A percentile compares a stretch with the other conserved stretches of the same genome.
Evolutionary conservation across 306 rosid genomes (phyloP).

Genomic region (Casuarina glauca): DNA sequence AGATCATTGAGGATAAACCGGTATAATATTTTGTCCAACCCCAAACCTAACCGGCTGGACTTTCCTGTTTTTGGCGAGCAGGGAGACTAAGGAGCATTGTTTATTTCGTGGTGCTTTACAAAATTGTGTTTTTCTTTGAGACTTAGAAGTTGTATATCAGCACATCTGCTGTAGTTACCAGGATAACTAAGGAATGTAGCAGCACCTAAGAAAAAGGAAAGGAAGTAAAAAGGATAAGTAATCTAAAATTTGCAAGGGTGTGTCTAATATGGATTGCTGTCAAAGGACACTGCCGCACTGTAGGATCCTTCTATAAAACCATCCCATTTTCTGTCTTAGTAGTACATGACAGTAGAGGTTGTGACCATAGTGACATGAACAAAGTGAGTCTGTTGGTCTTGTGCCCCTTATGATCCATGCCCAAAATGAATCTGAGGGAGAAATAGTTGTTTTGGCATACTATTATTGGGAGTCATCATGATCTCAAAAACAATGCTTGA

Average conservation of each 20-base stretch:
- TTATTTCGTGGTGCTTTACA: not conserved
- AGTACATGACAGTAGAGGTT: not conserved
- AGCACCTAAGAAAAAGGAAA: not conserved
- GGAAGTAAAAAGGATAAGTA: not conserved
- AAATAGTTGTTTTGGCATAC: too few relatives aligned
- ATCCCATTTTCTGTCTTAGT: not conserved
- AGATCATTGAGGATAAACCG: not conserved
- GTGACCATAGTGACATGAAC: not conserved
- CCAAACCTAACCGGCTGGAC: not conserved
- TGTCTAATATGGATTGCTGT: not conserved
- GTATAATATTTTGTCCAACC: not conserved
- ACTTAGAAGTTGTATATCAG: not conserved
- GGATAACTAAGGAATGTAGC: not conserved
- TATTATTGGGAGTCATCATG: too few relatives aligned
- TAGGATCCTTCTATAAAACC: not conserved
- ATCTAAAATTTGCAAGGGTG: not conserved
- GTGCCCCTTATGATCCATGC: not conserved
- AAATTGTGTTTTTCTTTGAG: not conserved
- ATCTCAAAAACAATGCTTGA: too few relatives aligned
- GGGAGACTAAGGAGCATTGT: not conserved
- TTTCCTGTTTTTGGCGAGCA: too few relatives aligned
- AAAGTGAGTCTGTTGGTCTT: not conserved
- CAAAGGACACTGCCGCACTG: not conserved
- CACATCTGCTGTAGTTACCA: not conserved
- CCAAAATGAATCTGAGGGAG: not conserved